Evolutionary conservation across 805 yeast species (phyloP), one percentile per base, ranked within the genome.

Genomic region (Hanseniaspora valbyensis): DNA sequence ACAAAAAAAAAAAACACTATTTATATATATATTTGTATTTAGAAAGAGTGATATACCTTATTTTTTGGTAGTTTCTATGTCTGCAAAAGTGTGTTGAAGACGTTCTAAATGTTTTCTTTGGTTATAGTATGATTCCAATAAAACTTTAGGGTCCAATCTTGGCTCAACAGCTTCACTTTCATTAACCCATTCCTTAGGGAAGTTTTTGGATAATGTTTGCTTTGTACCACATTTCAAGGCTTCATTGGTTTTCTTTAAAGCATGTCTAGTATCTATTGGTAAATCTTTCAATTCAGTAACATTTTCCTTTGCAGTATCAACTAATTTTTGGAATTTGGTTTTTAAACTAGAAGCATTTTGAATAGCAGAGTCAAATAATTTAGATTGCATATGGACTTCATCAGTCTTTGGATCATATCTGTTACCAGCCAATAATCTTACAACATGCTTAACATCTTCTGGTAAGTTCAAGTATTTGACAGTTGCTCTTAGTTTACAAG

Each of bases 261-360:
- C 73, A 61, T 81, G 87, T 64, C 95, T 78, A 24, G 72, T 77
- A 64, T 89, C 95, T 44, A 90, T 65, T 29, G 96, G 96, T 29
- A 90, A 69, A 59, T 85, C 95, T 39, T 73, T 71, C 57, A 85
- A 84, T 53, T 75, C 75, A 51, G 82, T 83, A 2, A 70, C 59
- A 41, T 73, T 61, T 46, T 77, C 82, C 59, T 78, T 83, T 7
- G 95, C 70, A 58, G 80, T 89, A 24, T 63, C 62, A 26, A 89
- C 59, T 44, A 92, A 69, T 51, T 72, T 72, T 56, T 75, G 74
- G 55, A 88, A 69, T 25, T 78, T 71, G 50, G 78, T 83, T 18
- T 81, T 79, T 55, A 86, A 67, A 63, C 73, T 79, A 56, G 83
- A 75, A 44, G 90, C 83, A 66, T 92, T 92, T 66, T 90, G 96